Conservation (phyloP, 78 protist genomes). For the Cyanophora paradoxa region DNA sequence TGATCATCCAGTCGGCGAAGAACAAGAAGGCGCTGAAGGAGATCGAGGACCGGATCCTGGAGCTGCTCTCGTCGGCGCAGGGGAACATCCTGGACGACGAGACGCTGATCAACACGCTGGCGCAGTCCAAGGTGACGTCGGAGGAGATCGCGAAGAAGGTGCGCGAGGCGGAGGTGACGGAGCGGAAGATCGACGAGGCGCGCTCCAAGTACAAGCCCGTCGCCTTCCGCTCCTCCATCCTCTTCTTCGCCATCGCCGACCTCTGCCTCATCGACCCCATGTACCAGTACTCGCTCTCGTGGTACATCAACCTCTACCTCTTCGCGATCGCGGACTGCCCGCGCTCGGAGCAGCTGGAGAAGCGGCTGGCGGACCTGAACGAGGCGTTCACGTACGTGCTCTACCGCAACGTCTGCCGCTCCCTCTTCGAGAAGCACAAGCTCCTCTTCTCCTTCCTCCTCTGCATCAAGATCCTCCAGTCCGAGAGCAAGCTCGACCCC, state of each 20-base stretch:
- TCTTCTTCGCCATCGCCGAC: constrained; percentile 60
- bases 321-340: neutral
- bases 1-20: constrained; percentile 28
- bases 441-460: constrained; percentile 53
- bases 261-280: constrained; percentile 60
- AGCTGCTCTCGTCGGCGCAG: constrained; percentile 26
- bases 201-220: constrained; percentile 53
- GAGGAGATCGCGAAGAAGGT: constrained; percentile 49
- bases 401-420: constrained; percentile 52
- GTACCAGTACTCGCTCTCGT: constrained; percentile 50
- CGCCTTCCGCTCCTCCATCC: constrained; percentile 46
- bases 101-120: constrained; percentile 41
- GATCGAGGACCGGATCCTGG: constrained; percentile 52
- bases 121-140: constrained; percentile 24
- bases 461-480: constrained; percentile 20
- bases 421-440: constrained; percentile 55
- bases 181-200: constrained; percentile 52
- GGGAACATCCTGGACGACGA: constrained; percentile 57
- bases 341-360: constrained; percentile 1
- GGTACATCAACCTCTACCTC: neutral
- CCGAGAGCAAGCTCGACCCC: neutral
- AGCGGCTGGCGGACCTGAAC: constrained; percentile 28
- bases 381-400: constrained; percentile 17
- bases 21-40: constrained; percentile 31
- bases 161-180: constrained; percentile 56